Evolutionary conservation across 176 grass and related monocot genomes (phyloP).

Genomic region (Pharus latifolius): DNA sequence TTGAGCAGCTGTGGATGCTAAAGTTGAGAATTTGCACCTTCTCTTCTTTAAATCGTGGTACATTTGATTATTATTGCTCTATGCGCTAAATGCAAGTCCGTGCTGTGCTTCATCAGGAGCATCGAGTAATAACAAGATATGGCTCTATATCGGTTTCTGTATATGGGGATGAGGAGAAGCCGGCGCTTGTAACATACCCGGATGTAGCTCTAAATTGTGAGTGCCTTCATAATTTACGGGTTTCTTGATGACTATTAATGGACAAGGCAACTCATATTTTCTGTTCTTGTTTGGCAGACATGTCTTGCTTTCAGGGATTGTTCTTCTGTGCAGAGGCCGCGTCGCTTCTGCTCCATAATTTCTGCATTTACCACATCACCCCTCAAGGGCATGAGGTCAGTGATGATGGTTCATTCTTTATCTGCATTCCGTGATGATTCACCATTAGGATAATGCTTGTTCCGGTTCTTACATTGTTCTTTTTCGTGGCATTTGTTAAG

Average conservation of each 20-base stretch:
- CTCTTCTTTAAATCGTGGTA: too few species aligned
- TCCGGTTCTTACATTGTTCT: slow-evolving; percentile 15
- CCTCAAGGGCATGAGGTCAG: slow-evolving; percentile 94
- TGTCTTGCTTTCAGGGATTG: slow-evolving; percentile 99
- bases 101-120: slow-evolving; percentile 43
- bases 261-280: background rate
- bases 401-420: slow-evolving; percentile 21
- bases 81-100: background rate
- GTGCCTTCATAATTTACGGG: background rate
- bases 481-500: slow-evolving; percentile 23
- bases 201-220: slow-evolving; percentile 76
- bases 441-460: background rate
- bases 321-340: slow-evolving; percentile 89
- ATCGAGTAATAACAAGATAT: slow-evolving; percentile 55
- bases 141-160: slow-evolving; percentile 61
- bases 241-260: background rate
- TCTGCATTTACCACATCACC: slow-evolving; percentile 90
- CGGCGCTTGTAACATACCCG: slow-evolving; percentile 64
- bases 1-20: too few species aligned
- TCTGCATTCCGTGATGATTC: background rate
- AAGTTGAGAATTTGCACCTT: too few species aligned
- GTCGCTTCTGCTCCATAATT: slow-evolving; percentile 88
- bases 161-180: slow-evolving; percentile 73
- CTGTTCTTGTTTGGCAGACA: slow-evolving; percentile 44
- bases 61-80: background rate